These are phyloP conservation scores for Ceratobasidium sp. DNA, from an alignment of 1,284 basidiomycete species.

Conservation along the genomic window DNA sequence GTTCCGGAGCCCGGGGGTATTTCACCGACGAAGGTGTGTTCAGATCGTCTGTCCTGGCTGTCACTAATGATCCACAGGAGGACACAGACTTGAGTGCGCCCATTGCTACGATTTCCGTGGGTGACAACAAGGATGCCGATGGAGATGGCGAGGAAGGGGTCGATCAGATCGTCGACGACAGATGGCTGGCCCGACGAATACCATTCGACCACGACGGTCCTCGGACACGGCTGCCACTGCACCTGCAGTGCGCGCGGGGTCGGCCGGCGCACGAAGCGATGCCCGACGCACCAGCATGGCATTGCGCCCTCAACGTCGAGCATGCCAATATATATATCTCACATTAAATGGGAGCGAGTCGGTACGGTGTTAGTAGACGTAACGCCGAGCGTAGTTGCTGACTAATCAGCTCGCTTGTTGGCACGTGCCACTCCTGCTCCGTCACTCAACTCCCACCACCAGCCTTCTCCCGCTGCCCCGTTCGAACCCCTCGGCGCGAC, in stretches of 20 bases:
- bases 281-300: background rate
- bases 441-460: too few relatives aligned
- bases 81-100: conserved; percentile 9
- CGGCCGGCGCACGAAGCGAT: conserved; percentile 19
- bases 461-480: too few relatives aligned
- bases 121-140: conserved; percentile 65
- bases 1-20: too few relatives aligned
- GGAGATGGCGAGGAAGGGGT: conserved; percentile 65
- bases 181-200: background rate
- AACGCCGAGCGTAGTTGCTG: too few relatives aligned
- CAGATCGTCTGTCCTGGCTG: background rate
- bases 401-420: too few relatives aligned
- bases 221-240: background rate
- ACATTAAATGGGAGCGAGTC: too few relatives aligned
- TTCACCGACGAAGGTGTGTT: conserved; percentile 16
- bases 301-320: too few relatives aligned
- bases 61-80: background rate
- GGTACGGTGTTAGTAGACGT: too few relatives aligned
- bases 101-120: conserved; percentile 56
- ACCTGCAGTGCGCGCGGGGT: background rate
- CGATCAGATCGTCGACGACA: conserved; percentile 70
- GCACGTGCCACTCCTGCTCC: too few relatives aligned
- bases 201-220: conserved; percentile 6
- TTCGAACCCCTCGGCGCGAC: too few relatives aligned
- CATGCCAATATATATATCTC: conserved; percentile 1